Evolutionary conservation across 306 rosid species (phyloP), one percentile per base, ranked within the genome.

Genomic region (Cercis canadensis): DNA sequence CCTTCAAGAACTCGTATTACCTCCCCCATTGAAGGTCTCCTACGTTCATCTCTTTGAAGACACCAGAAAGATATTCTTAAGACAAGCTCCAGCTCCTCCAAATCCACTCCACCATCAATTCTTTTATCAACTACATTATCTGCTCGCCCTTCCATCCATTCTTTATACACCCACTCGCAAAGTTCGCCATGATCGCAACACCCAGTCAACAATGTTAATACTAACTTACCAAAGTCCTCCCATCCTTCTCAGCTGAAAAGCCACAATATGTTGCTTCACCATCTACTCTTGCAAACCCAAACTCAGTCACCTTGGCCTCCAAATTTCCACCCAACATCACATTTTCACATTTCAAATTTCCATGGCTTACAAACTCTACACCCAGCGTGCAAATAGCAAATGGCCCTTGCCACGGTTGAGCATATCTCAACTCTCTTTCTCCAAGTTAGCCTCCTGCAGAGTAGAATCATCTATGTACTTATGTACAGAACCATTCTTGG

Each of bases 11-110:
- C 88, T 87, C 86, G 87, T 66, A 83, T 88, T 59, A 92, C 88
- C 80, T 92, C 96, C 34, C 78, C 81, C 97, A 91, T 88, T 0
- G 90, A 74, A 50, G 92, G 97, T 69, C 96, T 80, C 67, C 63
- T 60, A 1, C 72, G 75, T 62, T 85, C 89, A n/a, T 88, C 87
- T 24, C 10, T 41, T 75, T 92, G 97, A 50, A 92, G 43, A 77
- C 97, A 92, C 97, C 97, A 92, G 66, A 92, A 92, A 18, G 91
- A 88, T 14, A 87, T 85, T 66, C 96, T 83, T 58, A 92, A 64
- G 5, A 78, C 72, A 18, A 91, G 80, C 44, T 88, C 96, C 0
- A 92, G 85, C 75, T 87, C 89, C 34, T 81, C 83, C 14, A 13
- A 55, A 55, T 66, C 72, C 33, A 33, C 58, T 72, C 69, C 85